Evolutionary conservation across 805 yeast genomes (phyloP).

Genomic region (Sugiyamaella marilandica): DNA sequence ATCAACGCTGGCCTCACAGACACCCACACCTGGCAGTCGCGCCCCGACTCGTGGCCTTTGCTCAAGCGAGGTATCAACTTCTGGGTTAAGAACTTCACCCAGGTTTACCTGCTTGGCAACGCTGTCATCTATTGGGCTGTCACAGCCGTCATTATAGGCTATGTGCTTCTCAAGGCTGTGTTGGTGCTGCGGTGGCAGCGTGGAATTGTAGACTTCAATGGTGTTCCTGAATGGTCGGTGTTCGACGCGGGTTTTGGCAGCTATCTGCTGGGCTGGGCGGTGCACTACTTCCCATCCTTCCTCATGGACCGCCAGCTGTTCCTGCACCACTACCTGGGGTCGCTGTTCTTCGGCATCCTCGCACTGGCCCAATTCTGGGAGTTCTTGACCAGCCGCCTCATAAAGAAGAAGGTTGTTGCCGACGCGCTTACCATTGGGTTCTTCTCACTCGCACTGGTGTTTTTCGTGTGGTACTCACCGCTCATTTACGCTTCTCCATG

Average conservation of each 20-base stretch:
- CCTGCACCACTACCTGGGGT: slow-evolving; percentile 90
- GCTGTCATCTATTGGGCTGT: slow-evolving; percentile 51
- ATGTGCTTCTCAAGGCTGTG: slow-evolving; percentile 26
- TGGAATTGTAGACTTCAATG: slow-evolving; percentile 30
- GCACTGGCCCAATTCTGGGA: slow-evolving; percentile 60
- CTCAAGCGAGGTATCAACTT: slow-evolving; percentile 55
- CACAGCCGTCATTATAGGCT: slow-evolving; percentile 30
- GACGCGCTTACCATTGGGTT: slow-evolving; percentile 45
- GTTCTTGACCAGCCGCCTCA: slow-evolving; percentile 27
- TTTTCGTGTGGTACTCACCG: slow-evolving; percentile 63
- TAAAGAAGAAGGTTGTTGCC: slow-evolving; percentile 41
- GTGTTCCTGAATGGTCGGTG: slow-evolving; percentile 24
- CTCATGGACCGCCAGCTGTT: slow-evolving; percentile 91
- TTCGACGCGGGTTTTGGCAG: slow-evolving; percentile 39
- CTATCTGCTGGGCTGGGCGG: slow-evolving; percentile 50
- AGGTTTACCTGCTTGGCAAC: slow-evolving; percentile 63
- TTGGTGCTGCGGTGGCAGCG: slow-evolving; percentile 39
- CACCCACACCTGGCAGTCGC: slow-evolving; percentile 46
- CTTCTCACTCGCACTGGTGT: slow-evolving; percentile 45
- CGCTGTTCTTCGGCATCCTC: slow-evolving; percentile 80
- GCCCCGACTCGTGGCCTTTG: slow-evolving; percentile 63
- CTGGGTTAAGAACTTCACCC: slow-evolving; percentile 42
- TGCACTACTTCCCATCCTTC: slow-evolving; percentile 57
- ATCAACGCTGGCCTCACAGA: slow-evolving; percentile 45
- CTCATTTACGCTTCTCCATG: slow-evolving; percentile 74